Base-by-base conservation (phyloP, 2,329 filamentous ascomycete species). In the Penicillium sp. region DNA sequence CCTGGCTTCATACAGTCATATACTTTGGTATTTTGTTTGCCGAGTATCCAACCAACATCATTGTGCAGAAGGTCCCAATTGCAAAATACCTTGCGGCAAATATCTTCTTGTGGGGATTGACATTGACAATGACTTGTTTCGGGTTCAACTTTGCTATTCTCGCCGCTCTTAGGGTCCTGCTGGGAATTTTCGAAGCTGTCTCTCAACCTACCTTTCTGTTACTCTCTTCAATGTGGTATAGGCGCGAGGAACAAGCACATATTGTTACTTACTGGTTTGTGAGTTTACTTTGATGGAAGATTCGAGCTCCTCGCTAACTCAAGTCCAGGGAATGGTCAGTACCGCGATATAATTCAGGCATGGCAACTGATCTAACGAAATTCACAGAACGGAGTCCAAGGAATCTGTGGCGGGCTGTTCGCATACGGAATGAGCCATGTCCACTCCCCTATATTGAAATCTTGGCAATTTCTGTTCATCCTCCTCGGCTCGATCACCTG, bases 401-500 rank as follows among this genome's bases (percentile, higher is more conserved):
- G 76, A 60, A 75, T 77, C 40, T 47, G 77, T 2, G 75, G 75
- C 9, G 75, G 75, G 7, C 69, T 68, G 34, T 62, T 78, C 5
- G 73, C 75, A 4, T 78, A 77, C 46, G 75, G 75, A 40, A 76
- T 78, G 50, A 53, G 50, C 45, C 50, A 53, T 38, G 50, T 53
- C 36, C 38, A 53, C 22, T 52, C 49, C 3, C 43, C 49, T 16
- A 36, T 52, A 9, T 36, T 52, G 32, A 79, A 77, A 64, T 82
- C 80, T 11, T 89, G 86, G 85, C 85, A 88, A 65, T 81, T 82
- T 62, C 79, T 88, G 3, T 89, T 88, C 74, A 73, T 89, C 43
- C 71, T 78, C 0, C 86, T 87, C 61, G 86, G 85, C 11, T 66
- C 79, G 48, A 63, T 84, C 81, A 63, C 63, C 1, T 59, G 54